Percentiles rank a stretch among this genome's conserved stretches.
Evolutionary conservation across 352 stramenopile species (phyloP).

Genomic region (Phytophthora europaea): DNA sequence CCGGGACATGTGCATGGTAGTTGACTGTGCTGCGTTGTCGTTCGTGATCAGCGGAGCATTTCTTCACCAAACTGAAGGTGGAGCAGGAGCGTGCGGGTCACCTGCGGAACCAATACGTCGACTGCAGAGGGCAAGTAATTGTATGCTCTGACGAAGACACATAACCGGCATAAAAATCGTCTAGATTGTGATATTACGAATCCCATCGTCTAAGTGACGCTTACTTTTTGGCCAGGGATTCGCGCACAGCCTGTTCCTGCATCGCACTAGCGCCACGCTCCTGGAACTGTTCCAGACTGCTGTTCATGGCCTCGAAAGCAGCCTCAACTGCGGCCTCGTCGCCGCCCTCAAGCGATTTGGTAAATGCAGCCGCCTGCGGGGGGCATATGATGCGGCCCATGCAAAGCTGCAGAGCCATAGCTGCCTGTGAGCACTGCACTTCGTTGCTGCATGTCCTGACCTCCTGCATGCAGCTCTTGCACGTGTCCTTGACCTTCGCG

Average conservation of each 20-base stretch:
- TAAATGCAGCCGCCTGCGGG: slow-evolving; percentile 69
- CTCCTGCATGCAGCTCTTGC: slow-evolving; percentile 82
- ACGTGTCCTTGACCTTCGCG: slow-evolving; percentile 85
- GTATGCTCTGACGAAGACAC: slow-evolving; percentile 51
- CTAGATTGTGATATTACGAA: slow-evolving; percentile 39
- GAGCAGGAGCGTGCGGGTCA: slow-evolving; percentile 62
- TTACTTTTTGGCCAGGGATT: slow-evolving; percentile 66
- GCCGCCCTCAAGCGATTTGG: slow-evolving; percentile 74
- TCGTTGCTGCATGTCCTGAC: slow-evolving; percentile 85
- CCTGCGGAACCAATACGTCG: slow-evolving; percentile 70
- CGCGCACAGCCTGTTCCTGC: slow-evolving; percentile 77
- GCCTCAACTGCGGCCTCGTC: slow-evolving; percentile 74
- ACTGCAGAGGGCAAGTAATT: slow-evolving; percentile 62
- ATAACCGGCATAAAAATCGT: slow-evolving; percentile 36
- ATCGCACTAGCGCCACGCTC: slow-evolving; percentile 79
- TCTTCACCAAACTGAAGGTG: slow-evolving; percentile 55
- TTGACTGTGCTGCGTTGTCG: slow-evolving; percentile 15
- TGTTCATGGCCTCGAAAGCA: slow-evolving; percentile 83
- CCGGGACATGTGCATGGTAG: neutral
- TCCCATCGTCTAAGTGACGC: slow-evolving; percentile 8
- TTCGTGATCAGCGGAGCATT: slow-evolving; percentile 45
- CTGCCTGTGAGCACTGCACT: slow-evolving; percentile 84
- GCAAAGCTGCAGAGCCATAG: slow-evolving; percentile 90
- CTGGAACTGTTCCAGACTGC: slow-evolving; percentile 82
- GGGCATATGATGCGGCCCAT: slow-evolving; percentile 91